These are phyloP conservation scores for Solanum hybrid DNA, from an alignment of 305 asterid species.

Conservation along the genomic window DNA sequence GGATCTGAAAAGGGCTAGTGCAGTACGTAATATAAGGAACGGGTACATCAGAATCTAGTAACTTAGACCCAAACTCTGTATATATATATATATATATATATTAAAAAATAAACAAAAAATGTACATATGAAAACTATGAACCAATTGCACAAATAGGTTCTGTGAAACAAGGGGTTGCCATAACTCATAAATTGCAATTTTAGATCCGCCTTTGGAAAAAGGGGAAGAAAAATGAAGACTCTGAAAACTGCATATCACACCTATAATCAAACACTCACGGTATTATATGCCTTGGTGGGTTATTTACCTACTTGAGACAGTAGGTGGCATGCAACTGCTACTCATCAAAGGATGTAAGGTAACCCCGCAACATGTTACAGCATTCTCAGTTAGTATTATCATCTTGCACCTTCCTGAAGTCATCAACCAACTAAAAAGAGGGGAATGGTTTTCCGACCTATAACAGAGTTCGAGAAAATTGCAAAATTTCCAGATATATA, in stretches of 20 bases:
- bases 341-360: neutral
- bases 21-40: neutral
- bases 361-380: neutral
- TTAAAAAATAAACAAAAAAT: neutral
- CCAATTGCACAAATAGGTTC: neutral
- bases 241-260: neutral
- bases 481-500: neutral
- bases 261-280: neutral
- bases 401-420: neutral
- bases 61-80: neutral
- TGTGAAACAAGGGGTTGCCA: neutral
- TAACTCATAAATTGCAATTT: neutral
- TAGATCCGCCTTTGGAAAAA: neutral
- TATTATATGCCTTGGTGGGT: neutral
- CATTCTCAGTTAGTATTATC: neutral
- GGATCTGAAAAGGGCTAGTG: too few species aligned
- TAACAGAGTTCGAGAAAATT: neutral
- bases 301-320: neutral
- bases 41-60: neutral
- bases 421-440: neutral
- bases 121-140: neutral
- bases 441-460: neutral
- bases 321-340: neutral
- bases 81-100: neutral
- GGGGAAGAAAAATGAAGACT: neutral